Evolutionary conservation across 108 stramenopile genomes (phyloP).

Genomic region (Nitzschia sp.): DNA sequence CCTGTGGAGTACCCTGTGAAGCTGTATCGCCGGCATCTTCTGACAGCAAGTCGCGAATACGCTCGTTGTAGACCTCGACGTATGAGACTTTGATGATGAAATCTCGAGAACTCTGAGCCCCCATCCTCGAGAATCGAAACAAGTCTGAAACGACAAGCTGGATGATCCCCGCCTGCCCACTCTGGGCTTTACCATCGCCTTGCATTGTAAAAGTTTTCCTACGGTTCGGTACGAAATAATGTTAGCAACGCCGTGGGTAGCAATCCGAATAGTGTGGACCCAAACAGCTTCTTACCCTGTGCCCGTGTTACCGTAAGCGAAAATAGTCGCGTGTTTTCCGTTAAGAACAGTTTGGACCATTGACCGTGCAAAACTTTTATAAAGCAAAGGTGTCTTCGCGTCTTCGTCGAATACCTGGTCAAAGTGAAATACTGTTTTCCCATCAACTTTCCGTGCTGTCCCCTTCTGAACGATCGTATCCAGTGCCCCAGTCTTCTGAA

Average conservation of each 20-base stretch:
- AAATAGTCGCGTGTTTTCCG: conserved; percentile 82
- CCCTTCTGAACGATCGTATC: conserved; percentile 36
- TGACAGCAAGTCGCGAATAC: conserved; percentile 91
- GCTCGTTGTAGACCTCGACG: conserved; percentile 97
- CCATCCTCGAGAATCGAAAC: conserved; percentile 43
- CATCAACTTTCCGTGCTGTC: conserved; percentile 26
- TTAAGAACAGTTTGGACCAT: conserved; percentile 69
- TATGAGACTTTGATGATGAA: conserved; percentile 66
- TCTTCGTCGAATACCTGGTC: conserved; percentile 84
- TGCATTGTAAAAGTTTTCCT: conserved; percentile 78
- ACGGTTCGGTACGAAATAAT: no score
- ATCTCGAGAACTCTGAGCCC: conserved; percentile 21
- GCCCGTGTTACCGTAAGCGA: conserved; percentile 87
- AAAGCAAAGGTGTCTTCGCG: conserved; percentile 62
- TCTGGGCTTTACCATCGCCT: conserved; percentile 78
- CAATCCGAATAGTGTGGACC: no score
- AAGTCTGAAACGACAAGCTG: conserved; percentile 61
- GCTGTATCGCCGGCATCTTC: conserved; percentile 28
- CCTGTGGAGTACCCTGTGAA: neutral
- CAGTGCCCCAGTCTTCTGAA: conserved; percentile 27
- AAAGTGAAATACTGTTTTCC: conserved; percentile 55
- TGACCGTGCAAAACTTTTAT: conserved; percentile 69
- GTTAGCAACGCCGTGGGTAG: no score
- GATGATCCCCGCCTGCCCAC: conserved; percentile 68
- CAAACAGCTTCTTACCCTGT: conserved; percentile 47